phyloP scores from a whole-genome alignment of 1,284 basidiomycete species.

The Irpex sp. region DNA sequence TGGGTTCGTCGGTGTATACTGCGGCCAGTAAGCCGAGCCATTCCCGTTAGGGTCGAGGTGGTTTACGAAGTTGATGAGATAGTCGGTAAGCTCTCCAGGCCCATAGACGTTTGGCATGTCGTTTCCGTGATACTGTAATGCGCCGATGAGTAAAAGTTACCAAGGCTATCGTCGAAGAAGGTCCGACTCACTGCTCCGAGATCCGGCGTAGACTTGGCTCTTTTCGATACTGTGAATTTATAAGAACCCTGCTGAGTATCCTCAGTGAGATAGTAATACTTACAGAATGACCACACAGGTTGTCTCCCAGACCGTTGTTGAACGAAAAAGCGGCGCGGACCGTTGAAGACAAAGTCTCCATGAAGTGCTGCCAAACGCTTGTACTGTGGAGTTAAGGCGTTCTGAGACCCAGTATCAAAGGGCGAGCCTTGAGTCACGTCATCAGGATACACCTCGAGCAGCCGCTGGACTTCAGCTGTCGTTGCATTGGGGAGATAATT shows the following conservation, averaged over 20 bases:
- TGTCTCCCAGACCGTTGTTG: conserved; percentile 38
- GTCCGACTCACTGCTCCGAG: neutral
- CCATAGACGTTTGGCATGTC: conserved; percentile 9
- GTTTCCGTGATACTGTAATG: conserved; percentile 5
- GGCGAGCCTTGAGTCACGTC: conserved; percentile 48
- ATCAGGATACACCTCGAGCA: conserved; percentile 38
- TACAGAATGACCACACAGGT: conserved; percentile 46
- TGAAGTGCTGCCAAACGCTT: conserved; percentile 47
- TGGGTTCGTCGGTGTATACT: conserved; percentile 7
- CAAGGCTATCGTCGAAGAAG: neutral
- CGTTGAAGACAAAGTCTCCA: conserved; percentile 50
- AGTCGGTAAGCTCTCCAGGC: conserved; percentile 9
- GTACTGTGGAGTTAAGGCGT: conserved; percentile 44
- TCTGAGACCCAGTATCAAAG: conserved; percentile 41
- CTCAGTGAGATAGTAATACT: conserved; percentile 10
- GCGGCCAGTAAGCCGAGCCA: conserved; percentile 12
- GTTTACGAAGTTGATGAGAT: conserved; percentile 16
- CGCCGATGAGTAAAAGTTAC: neutral
- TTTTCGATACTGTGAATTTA: conserved; percentile 37
- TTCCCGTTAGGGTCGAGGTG: conserved; percentile 17
- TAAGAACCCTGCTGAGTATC: neutral
- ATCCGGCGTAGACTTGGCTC: conserved; percentile 30
- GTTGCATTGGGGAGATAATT: conserved; percentile 33
- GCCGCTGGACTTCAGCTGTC: conserved; percentile 24
- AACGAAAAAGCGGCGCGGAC: conserved; percentile 32